phyloP scores from a whole-genome alignment of 148 eudicot genomes.

The Rhododendron kiyosumense region DNA sequence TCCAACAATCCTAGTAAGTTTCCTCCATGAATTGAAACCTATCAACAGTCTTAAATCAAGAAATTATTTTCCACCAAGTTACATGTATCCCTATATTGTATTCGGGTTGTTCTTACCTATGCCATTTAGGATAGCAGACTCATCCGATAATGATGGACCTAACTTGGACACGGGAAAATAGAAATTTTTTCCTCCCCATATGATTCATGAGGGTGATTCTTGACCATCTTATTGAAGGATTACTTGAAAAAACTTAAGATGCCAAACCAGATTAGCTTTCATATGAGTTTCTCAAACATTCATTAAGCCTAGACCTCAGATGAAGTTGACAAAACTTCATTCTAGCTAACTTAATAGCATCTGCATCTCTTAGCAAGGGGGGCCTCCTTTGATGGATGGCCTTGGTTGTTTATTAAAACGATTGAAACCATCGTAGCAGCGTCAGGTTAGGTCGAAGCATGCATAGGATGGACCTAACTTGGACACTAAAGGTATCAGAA shows the following conservation, averaged over 20 bases:
- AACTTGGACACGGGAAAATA: neutral
- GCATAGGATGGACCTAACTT: neutral
- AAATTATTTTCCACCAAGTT: neutral
- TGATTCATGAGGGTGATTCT: neutral
- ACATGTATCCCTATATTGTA: neutral
- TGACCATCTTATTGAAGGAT: neutral
- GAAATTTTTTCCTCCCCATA: neutral
- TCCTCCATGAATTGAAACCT: neutral
- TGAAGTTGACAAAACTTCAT: neutral
- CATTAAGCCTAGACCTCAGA: neutral
- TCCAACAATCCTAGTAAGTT: constrained; percentile 74
- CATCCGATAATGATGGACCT: too few species aligned
- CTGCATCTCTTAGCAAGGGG: neutral
- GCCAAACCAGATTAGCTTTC: neutral
- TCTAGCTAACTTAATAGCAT: neutral
- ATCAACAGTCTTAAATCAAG: neutral
- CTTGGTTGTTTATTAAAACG: neutral
- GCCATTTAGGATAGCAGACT: neutral
- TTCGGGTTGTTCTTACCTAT: neutral
- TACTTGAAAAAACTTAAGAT: neutral
- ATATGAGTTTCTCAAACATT: neutral
- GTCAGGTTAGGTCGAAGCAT: neutral
- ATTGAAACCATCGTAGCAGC: neutral
- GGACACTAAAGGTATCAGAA: neutral
- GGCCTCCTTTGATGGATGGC: neutral